Conservation (phyloP, 73 alveolate genomes). For the Stentor roeselii region DNA sequence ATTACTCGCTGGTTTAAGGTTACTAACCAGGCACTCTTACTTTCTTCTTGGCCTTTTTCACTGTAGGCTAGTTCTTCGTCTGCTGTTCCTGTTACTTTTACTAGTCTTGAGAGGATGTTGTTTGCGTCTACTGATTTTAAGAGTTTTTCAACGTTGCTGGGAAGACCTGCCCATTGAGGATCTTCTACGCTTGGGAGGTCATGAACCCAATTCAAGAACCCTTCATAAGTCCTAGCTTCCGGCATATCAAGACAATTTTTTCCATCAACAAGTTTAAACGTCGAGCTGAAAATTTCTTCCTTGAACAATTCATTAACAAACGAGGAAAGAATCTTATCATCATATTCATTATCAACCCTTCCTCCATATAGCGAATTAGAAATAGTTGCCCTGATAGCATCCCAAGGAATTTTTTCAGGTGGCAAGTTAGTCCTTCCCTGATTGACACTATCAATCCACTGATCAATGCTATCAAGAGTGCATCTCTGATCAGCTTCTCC, state of each 20-base stretch:
- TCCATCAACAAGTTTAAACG: slow-evolving; percentile 77
- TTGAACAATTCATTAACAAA: slow-evolving; percentile 87
- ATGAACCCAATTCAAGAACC: slow-evolving; percentile 83
- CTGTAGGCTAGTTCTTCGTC: slow-evolving; percentile 82
- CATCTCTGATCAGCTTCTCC: slow-evolving; percentile 99
- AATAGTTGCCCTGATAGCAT: slow-evolving; percentile 80
- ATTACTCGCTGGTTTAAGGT: slow-evolving; percentile 61
- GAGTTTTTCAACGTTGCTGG: slow-evolving; percentile 92
- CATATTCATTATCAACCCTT: slow-evolving; percentile 98
- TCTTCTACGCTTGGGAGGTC: slow-evolving; percentile 86
- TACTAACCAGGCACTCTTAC: slow-evolving; percentile 77
- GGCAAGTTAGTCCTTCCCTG: slow-evolving; percentile 60
- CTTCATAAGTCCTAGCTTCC: slow-evolving; percentile 76
- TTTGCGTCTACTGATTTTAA: slow-evolving; percentile 75
- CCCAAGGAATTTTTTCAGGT: slow-evolving; percentile 99
- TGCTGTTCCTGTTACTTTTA: slow-evolving; percentile 76
- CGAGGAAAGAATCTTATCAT: slow-evolving; percentile 86
- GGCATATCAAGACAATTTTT: slow-evolving; percentile 74
- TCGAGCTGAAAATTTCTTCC: slow-evolving; percentile 66
- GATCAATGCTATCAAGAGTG: slow-evolving; percentile 97
- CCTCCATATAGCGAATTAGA: slow-evolving; percentile 94
- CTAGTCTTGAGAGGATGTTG: slow-evolving; percentile 52
- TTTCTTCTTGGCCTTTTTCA: slow-evolving; percentile 57
- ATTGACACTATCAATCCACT: slow-evolving; percentile 92
- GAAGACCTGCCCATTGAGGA: slow-evolving; percentile 97